Evolutionary conservation across 1,284 basidiomycete genomes (phyloP).

Genomic region (Mycena sp.): DNA sequence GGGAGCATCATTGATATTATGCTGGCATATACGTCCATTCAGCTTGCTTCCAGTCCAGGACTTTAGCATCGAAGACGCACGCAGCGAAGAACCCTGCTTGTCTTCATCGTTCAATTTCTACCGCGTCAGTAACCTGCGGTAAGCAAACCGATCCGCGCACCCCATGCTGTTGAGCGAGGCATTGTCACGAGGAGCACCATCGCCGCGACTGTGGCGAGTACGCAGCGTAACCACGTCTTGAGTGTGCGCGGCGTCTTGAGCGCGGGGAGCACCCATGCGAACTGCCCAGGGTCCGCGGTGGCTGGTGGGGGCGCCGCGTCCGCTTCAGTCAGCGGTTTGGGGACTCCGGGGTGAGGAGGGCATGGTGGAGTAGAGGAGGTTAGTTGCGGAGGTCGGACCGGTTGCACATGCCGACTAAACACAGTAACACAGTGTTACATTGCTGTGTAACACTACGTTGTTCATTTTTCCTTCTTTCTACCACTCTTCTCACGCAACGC

Average conservation of each 20-base stretch:
- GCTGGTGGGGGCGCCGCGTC: too few species aligned
- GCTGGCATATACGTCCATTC: not conserved
- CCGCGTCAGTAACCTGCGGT: too few species aligned
- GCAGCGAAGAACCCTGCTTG: conserved; percentile 33
- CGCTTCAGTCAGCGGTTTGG: too few species aligned
- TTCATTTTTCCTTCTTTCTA: too few species aligned
- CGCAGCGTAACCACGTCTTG: conserved; percentile 51
- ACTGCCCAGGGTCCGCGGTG: conserved; percentile 5
- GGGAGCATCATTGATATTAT: conserved; percentile 43
- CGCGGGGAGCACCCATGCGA: conserved; percentile 43
- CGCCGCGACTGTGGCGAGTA: conserved; percentile 41
- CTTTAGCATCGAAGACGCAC: conserved; percentile 35
- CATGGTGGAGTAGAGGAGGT: too few species aligned
- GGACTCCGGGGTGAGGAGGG: too few species aligned
- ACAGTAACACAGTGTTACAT: too few species aligned
- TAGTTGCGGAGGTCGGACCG: too few species aligned
- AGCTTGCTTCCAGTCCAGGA: not conserved
- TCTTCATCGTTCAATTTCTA: not conserved
- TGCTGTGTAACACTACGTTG: too few species aligned
- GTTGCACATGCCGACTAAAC: too few species aligned
- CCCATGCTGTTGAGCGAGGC: conserved; percentile 45
- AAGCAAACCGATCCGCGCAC: too few species aligned
- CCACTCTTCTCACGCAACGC: too few species aligned
- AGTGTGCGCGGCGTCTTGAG: conserved; percentile 44
- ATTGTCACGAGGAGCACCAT: conserved; percentile 46